Conservation (phyloP, 2,329 filamentous ascomycete genomes). For the Piedraia hortae region DNA sequence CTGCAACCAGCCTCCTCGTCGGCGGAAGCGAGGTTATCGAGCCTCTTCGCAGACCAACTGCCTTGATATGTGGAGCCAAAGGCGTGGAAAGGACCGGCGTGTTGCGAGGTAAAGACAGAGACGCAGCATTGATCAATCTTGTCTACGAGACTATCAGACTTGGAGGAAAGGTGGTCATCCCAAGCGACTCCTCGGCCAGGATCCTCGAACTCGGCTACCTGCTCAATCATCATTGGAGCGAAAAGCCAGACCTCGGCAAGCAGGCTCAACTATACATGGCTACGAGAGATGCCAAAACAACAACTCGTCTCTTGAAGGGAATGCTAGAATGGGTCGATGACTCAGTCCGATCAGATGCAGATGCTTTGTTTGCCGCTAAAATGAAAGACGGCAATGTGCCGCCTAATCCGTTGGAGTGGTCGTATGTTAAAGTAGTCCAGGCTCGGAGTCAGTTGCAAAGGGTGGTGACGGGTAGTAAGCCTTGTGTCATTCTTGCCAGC, state of each 20-base stretch:
- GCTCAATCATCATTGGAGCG: constrained; percentile 62
- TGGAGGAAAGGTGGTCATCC: constrained; percentile 77
- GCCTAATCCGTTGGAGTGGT: constrained; percentile 68
- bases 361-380: constrained; percentile 15
- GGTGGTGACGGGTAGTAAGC: constrained; percentile 26
- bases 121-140: constrained; percentile 61
- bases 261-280: constrained; percentile 46
- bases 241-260: constrained; percentile 19
- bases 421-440: constrained; percentile 58
- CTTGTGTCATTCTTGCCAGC: constrained; percentile 66
- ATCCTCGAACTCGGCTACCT: constrained; percentile 79
- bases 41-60: constrained; percentile 74
- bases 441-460: constrained; percentile 53
- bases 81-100: constrained; percentile 41
- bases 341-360: constrained; percentile 53
- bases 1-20: constrained; percentile 76
- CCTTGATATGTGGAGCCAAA: constrained; percentile 70
- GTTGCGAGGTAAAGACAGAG: constrained; percentile 45
- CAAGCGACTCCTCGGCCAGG: constrained; percentile 82
- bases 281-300: constrained; percentile 61
- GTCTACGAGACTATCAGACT: constrained; percentile 51
- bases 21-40: constrained; percentile 80
- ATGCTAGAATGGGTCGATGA: constrained; percentile 99
- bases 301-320: constrained; percentile 70
- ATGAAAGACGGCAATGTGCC: constrained; percentile 18